phyloP scores from a whole-genome alignment of 169 alveolate species.

The Haemoproteus tartakovskyi region DNA sequence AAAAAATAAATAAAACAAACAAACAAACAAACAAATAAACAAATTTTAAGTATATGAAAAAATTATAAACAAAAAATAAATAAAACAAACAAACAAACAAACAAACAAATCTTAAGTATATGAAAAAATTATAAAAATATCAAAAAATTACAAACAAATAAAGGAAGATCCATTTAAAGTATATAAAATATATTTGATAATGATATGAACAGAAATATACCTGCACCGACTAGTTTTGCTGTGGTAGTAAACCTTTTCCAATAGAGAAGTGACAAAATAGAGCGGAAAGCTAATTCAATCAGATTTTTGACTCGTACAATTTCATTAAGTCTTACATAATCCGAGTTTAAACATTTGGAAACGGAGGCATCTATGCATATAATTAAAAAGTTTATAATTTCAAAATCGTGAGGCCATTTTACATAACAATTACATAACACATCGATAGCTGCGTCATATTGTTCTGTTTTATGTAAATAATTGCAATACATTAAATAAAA shows the following conservation, averaged over 20 bases:
- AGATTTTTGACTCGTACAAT: conserved; percentile 22
- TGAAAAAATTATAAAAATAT: no score
- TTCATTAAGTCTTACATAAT: conserved; percentile 40
- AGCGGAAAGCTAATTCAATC: conserved; percentile 18
- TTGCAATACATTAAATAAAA: conserved; percentile 31
- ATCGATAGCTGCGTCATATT: conserved; percentile 38
- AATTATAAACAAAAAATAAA: no score
- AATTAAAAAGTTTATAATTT: conserved; percentile 22
- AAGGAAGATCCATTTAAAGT: no score
- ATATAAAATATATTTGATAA: no score
- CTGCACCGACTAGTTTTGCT: conserved; percentile 18
- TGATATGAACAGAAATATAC: no score
- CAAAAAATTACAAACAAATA: no score
- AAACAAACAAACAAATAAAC: no score
- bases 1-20: no score
- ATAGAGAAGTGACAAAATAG: conserved; percentile 13
- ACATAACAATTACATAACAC: conserved; percentile 10
- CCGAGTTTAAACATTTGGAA: conserved; percentile 42
- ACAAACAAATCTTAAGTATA: no score
- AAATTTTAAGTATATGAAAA: no score
- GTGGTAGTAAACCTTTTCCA: conserved; percentile 11
- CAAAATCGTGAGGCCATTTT: conserved; percentile 41
- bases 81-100: no score
- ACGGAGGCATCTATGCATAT: conserved; percentile 58
- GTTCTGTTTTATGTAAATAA: conserved; percentile 28